Base-by-base conservation (phyloP, 768 basidiomycete genomes). In the Panellus pusillus region DNA sequence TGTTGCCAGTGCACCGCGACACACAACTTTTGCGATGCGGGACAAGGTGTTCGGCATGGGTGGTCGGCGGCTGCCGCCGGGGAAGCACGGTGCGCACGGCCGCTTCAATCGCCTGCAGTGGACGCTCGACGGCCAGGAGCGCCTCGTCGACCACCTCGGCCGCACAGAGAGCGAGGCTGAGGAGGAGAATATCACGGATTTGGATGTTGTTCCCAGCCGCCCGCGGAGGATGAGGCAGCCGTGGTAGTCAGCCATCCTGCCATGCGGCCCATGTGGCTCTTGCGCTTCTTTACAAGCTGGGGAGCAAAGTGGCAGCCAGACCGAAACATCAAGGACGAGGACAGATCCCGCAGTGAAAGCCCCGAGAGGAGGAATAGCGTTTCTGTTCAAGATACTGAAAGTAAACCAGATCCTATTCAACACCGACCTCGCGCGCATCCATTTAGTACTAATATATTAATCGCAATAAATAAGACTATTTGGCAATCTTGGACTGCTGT, bases 241-340 rank as follows among this genome's bases (percentile, higher is more conserved):
- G 14, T 14, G 52, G 80, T 79, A 37, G 80, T 84, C 42, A 76
- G 77, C 63, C 77, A 83, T 67, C 77, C 77, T 29, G 72, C 70
- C 18, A 82, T 87, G 66, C 82, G 81, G 50, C 87, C 88, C 35
- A 83, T 89, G 76, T 91, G 89, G 89, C 65, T 90, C 49, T 70
- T 91, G 62, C 74, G 78, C 63, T 81, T 90, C 69, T 87, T 91
- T 67, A 89, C 84, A 42, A 86, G 84, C 54, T 90, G 87, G 87
- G 86, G 83, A 7, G 80, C 81, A 37, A 78, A 77, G 58, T 81
- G 87, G 81, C 63, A 18, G 40, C 51, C 54, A n/a, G 27, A 50
- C 27, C 28, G 27, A 27, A 48, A 55, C 24, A 24, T 35, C n/a
- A 56, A 47, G 46, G 46, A 17, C 3, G 47, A 43, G 35, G 36